phyloP scores from a whole-genome alignment of 768 basidiomycete genomes.

The Lactifluus echinatus region DNA sequence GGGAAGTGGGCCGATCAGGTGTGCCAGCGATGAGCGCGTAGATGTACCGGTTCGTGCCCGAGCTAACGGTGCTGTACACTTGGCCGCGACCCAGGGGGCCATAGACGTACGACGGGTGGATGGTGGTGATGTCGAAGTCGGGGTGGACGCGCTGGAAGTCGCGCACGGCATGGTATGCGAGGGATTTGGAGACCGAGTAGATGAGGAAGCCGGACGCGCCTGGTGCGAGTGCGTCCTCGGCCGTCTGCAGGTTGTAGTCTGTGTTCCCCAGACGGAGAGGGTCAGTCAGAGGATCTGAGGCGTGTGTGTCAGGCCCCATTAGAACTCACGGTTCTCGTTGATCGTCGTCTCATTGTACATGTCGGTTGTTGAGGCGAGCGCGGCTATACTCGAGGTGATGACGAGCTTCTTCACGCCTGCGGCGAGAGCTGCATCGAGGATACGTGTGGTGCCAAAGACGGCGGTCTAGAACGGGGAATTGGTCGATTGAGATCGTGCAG shows the following conservation, averaged over 20 bases:
- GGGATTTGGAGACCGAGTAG: slow-evolving; percentile 33
- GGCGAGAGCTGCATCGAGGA: slow-evolving; percentile 11
- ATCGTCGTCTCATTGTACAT: background rate
- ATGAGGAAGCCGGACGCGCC: slow-evolving; percentile 22
- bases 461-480: background rate
- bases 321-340: slow-evolving; percentile 6
- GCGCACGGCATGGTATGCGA: slow-evolving; percentile 24
- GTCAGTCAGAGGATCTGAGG: background rate
- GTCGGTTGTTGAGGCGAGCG: background rate
- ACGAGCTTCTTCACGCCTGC: slow-evolving; percentile 9
- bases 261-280: no score
- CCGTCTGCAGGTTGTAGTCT: slow-evolving; percentile 31
- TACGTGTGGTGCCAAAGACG: slow-evolving; percentile 12
- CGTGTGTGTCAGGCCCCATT: no score
- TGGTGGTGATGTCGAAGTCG: slow-evolving; percentile 23
- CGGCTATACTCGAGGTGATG: slow-evolving; percentile 10
- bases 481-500: no score
- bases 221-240: slow-evolving; percentile 26
- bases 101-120: slow-evolving; percentile 28
- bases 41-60: slow-evolving; percentile 24
- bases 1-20: slow-evolving; percentile 4
- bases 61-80: slow-evolving; percentile 13
- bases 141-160: slow-evolving; percentile 24
- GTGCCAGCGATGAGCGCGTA: slow-evolving; percentile 23
- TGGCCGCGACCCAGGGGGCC: slow-evolving; percentile 23